Evolutionary conservation across 2,329 filamentous ascomycete species (phyloP).

Genomic region (Nannizziopsis barbatae): DNA sequence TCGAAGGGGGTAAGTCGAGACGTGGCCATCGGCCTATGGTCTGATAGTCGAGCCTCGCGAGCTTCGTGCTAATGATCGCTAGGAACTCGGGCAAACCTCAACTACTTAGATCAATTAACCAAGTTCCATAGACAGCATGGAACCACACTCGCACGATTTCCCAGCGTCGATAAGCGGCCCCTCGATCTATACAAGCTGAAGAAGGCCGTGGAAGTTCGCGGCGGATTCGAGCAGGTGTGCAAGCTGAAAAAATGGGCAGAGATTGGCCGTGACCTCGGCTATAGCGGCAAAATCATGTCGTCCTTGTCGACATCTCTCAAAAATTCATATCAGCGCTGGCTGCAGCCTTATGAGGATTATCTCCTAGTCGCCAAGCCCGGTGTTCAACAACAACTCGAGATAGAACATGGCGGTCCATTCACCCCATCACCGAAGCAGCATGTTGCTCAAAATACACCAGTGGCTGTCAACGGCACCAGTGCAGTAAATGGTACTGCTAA

Average conservation of each 20-base stretch:
- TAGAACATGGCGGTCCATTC: conserved; percentile 82
- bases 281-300: conserved; percentile 99
- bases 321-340: conserved; percentile 95
- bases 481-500: conserved; percentile 54
- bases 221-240: conserved; percentile 92
- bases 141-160: conserved; percentile 83
- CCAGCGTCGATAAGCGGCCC: conserved; percentile 94
- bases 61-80: conserved; percentile 27
- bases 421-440: conserved; percentile 66
- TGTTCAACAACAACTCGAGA: conserved; percentile 89
- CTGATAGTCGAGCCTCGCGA: no score
- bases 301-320: conserved; percentile 94
- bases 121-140: conserved; percentile 98
- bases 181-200: conserved; percentile 92
- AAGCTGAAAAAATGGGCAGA: conserved; percentile 99
- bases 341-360: conserved; percentile 94
- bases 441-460: conserved; percentile 46
- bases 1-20: conserved; percentile 73
- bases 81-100: conserved; percentile 91
- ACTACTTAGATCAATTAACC: conserved; percentile 85
- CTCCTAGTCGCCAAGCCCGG: conserved; percentile 80
- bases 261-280: conserved; percentile 89
- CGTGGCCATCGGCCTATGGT: conserved; percentile 26
- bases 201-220: conserved; percentile 87
- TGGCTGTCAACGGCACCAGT: conserved; percentile 37